Base-by-base conservation (phyloP, 768 basidiomycete genomes). In the Tylopilus felleus region DNA sequence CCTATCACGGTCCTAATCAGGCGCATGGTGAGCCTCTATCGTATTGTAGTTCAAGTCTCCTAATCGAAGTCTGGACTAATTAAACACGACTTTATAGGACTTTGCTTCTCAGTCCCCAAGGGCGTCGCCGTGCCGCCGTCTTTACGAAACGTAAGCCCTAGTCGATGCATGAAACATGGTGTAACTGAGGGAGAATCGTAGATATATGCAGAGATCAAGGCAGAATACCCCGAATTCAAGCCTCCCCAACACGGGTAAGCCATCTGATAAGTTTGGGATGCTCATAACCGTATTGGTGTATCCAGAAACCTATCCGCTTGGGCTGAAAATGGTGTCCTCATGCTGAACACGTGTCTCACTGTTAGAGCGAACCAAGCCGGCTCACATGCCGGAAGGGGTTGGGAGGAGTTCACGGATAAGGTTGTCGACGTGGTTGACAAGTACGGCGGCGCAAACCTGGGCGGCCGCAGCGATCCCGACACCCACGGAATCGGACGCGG, bases 331-430 rank as follows among this genome's bases (percentile, higher is more conserved):
- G 95, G 95, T 47, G 94, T 98, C 38, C 77, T 97, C 55, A 80
- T 96, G 70, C 80, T 97, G 44, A 98, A 97, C 74, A 90, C 93
- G n/a, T 88, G 86, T 55, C 78, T 98, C 46, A 96, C 95, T 2
- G 95, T 97, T 36, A 80, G 82, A 50, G 87, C 88, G 0, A 79
- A 79, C 52, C 61, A 80, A 51, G 82, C 95, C 17, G 89, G 81
- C 35, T 93, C 93, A 48, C 95, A 97, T 71, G 80, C 85, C 38
- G 81, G 83, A 62, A 85, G 79, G 69, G 95, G 95, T 52, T 97
- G 95, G 95, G 93, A 97, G 69, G 71, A 79, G 47, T 97, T 96
- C 67, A 97, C 94, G 5, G 90, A 81, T 60, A 80, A 87, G 57
- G 86, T 96, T 55, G 75, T 96, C 53, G 81, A 86, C 57, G 79